Conservation (phyloP, 2,329 filamentous ascomycete genomes). For the Aquanectria penicillioides region DNA sequence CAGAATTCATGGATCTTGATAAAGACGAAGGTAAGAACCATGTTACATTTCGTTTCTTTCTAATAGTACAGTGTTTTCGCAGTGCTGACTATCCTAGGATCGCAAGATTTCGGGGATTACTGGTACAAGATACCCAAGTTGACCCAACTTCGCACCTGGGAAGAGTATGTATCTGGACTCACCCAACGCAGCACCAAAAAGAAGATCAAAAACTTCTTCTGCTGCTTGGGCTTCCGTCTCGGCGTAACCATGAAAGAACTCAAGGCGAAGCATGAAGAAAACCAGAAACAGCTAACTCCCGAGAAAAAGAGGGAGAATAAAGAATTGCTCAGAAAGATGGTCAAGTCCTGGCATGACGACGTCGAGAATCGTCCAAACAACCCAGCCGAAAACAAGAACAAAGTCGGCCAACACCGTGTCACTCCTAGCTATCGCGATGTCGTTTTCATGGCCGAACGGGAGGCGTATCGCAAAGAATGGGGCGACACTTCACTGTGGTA, state of each 20-base stretch:
- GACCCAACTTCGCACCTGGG: conserved; percentile 11
- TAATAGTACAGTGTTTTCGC: conserved; percentile 32
- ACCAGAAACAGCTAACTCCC: conserved; percentile 20
- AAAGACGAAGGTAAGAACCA: conserved; percentile 11
- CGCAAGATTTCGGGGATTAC: conserved; percentile 24
- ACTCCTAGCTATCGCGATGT: conserved; percentile 42
- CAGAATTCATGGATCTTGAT: neutral
- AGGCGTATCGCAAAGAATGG: conserved; percentile 20
- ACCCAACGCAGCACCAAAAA: neutral
- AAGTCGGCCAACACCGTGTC: conserved; percentile 6
- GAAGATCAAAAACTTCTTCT: conserved; percentile 32
- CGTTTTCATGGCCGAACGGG: conserved; percentile 46
- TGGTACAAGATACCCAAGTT: conserved; percentile 28
- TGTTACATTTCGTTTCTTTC: too few species aligned
- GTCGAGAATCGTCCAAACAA: conserved; percentile 30
- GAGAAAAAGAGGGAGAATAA: conserved; percentile 19
- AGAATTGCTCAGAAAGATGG: conserved; percentile 23
- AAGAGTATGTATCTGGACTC: neutral
- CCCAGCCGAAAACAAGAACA: conserved; percentile 16
- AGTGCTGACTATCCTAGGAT: conserved; percentile 11
- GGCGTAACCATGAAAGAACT: conserved; percentile 46
- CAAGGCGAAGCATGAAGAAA: conserved; percentile 8
- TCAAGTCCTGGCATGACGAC: conserved; percentile 29
- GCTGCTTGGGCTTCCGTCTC: conserved; percentile 51
- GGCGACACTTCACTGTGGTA: conserved; percentile 11